These are phyloP conservation scores for Claviceps fusiformis DNA, from an alignment of 2,329 filamentous ascomycete genomes.

Conservation along the genomic window DNA sequence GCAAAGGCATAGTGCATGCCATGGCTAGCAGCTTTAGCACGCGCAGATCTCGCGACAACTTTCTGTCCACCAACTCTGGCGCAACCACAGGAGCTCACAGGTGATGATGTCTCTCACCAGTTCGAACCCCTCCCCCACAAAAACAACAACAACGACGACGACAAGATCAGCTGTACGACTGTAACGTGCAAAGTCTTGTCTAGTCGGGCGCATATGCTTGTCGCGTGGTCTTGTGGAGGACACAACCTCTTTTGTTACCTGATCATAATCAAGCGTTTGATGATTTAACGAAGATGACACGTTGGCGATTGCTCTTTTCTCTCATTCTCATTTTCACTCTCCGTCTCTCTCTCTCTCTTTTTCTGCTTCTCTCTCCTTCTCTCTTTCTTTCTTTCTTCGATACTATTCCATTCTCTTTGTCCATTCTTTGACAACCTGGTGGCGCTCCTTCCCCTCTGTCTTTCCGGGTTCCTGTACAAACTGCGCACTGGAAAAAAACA, in stretches of 20 bases:
- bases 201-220: neutral
- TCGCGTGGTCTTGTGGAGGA: neutral
- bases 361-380: no score
- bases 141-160: constrained; percentile 5
- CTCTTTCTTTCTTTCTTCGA: neutral
- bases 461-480: neutral
- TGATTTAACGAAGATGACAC: constrained; percentile 12
- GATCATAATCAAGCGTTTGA: constrained; percentile 9
- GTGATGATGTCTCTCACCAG: constrained; percentile 23
- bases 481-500: no score
- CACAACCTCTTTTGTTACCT: constrained; percentile 4
- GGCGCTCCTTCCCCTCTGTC: neutral
- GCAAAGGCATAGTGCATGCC: constrained; percentile 26
- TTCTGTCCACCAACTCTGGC: constrained; percentile 19
- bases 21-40: constrained; percentile 33
- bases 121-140: neutral
- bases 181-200: constrained; percentile 7
- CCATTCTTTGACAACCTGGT: no score
- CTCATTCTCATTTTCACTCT: no score
- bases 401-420: no score
- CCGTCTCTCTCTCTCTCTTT: neutral
- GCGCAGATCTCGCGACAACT: constrained; percentile 30
- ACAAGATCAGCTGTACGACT: constrained; percentile 11
- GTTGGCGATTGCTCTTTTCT: neutral
- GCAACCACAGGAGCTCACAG: constrained; percentile 30